Percentiles rank a stretch among this genome's conserved stretches.
Conservation (phyloP, 2,329 filamentous ascomycete genomes). For the Venturia pyrina region DNA sequence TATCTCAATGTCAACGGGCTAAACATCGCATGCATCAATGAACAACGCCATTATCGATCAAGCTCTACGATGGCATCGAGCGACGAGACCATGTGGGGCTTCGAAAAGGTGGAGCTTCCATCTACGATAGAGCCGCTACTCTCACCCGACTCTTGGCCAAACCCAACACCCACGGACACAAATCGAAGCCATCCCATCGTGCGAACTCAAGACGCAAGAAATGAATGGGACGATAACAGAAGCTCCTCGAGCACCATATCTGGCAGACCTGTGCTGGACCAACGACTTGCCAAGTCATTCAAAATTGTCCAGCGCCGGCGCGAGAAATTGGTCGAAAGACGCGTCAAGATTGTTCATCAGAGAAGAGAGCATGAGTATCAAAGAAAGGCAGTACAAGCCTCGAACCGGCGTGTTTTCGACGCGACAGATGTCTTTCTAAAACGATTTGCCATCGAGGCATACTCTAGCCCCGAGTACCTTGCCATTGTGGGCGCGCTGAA, state of each 20-base stretch:
- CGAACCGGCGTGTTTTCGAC: not conserved
- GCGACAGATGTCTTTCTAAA: not conserved
- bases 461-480: not conserved
- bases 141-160: not conserved
- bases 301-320: not conserved
- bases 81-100: not conserved
- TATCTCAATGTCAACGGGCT: not conserved
- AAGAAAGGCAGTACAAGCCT: not conserved
- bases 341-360: not conserved
- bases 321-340: not conserved
- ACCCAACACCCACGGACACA: not conserved
- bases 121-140: not conserved
- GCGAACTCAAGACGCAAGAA: not conserved
- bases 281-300: not conserved
- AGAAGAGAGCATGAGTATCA: not conserved
- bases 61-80: not conserved
- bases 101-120: not conserved
- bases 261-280: not conserved
- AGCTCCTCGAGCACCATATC: not conserved
- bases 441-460: not conserved
- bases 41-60: not conserved
- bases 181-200: not conserved
- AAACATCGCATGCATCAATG: not conserved
- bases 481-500: not conserved
- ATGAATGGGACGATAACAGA: not conserved